phyloP scores from a whole-genome alignment of 1,284 basidiomycete genomes.

The Kwoniella shivajii region DNA sequence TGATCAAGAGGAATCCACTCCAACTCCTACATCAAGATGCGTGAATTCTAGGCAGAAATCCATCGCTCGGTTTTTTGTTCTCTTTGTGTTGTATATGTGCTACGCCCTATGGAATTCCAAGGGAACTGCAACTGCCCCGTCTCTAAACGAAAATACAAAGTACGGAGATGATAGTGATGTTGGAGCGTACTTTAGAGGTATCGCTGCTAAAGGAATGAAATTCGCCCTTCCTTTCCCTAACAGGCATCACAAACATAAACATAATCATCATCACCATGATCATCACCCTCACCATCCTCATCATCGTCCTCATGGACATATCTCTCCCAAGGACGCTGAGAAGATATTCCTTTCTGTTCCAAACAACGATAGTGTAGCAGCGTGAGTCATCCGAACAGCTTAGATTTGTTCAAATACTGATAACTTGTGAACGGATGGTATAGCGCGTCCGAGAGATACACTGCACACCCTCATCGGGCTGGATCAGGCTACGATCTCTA shows the following conservation, averaged over 20 bases:
- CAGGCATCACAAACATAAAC: constrained; percentile 4
- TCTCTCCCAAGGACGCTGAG: constrained; percentile 46
- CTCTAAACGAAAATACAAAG: neutral
- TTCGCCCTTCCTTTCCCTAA: constrained; percentile 13
- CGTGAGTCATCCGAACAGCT: constrained; percentile 28
- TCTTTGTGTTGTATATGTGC: neutral
- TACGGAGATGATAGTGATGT: constrained; percentile 1
- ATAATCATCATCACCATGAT: constrained; percentile 10
- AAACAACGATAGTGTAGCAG: constrained; percentile 42
- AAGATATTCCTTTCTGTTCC: constrained; percentile 49
- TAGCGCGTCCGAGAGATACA: constrained; percentile 47
- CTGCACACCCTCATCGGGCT: constrained; percentile 47
- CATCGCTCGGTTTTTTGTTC: neutral
- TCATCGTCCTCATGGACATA: constrained; percentile 8
- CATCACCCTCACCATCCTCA: constrained; percentile 14
- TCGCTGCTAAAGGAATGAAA: constrained; percentile 24
- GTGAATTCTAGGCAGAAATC: neutral
- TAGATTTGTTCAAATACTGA: constrained; percentile 3
- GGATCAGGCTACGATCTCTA: constrained; percentile 52
- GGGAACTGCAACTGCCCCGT: neutral
- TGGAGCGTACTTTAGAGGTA: constrained; percentile 18
- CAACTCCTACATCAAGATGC: neutral
- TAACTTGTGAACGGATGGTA: neutral
- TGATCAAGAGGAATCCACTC: neutral
- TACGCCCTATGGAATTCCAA: neutral